phyloP scores from a whole-genome alignment of 2,329 filamentous ascomycete species.

The Cladophialophora chaetospira region DNA sequence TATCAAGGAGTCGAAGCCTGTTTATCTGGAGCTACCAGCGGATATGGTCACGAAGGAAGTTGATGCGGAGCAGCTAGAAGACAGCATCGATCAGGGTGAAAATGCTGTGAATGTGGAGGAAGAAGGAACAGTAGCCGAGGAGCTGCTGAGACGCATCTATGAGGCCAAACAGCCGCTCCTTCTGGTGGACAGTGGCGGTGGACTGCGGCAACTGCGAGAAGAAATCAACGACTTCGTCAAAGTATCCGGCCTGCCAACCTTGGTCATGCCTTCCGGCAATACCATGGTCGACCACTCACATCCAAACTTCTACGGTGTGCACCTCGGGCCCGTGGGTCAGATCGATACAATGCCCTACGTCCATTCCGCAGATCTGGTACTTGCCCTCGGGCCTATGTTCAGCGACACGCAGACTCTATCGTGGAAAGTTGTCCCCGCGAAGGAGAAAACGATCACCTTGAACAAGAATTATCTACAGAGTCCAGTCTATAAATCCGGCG shows the following conservation, averaged over 20 bases:
- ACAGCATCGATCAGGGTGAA: constrained; percentile 59
- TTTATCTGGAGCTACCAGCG: constrained; percentile 58
- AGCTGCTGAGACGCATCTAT: constrained; percentile 72
- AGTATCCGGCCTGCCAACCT: constrained; percentile 75
- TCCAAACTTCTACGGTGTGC: constrained; percentile 78
- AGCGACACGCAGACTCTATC: constrained; percentile 60
- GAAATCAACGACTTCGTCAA: constrained; percentile 73
- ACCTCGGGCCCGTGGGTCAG: constrained; percentile 75
- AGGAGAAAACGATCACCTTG: constrained; percentile 77
- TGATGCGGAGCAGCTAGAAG: constrained; percentile 69
- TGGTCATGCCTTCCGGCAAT: constrained; percentile 91
- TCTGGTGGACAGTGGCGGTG: constrained; percentile 79
- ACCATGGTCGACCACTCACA: constrained; percentile 76
- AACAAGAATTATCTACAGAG: constrained; percentile 73
- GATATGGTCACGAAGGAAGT: constrained; percentile 49
- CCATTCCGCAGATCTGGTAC: constrained; percentile 44
- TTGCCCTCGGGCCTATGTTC: constrained; percentile 48
- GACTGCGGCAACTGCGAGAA: constrained; percentile 70
- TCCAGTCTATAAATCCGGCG: constrained; percentile 51
- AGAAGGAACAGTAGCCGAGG: constrained; percentile 64
- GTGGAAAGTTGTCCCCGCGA: constrained; percentile 76
- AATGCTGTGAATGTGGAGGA: constrained; percentile 71
- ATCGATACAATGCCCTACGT: constrained; percentile 47
- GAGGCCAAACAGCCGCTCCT: constrained; percentile 74
- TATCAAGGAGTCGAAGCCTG: constrained; percentile 55